Evolutionary conservation across 306 rosid species (phyloP).

Genomic region (Arachis hypogaea): DNA sequence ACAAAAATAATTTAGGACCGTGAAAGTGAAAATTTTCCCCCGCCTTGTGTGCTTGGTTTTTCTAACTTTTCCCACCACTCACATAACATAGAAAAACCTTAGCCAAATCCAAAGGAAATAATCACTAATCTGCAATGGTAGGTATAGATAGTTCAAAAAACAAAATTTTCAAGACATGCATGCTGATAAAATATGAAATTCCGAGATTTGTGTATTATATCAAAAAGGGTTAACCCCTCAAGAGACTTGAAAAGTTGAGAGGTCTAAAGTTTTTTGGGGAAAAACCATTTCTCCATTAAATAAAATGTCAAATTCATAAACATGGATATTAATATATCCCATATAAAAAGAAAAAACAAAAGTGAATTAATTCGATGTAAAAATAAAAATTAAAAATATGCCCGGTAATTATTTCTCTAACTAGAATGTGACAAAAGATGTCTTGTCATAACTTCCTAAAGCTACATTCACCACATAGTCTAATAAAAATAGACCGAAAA

Average conservation of each 20-base stretch:
- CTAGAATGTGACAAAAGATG: constrained; percentile 33
- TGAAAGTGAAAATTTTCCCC: constrained; percentile 43
- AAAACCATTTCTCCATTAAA: too few species aligned
- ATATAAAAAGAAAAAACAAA: too few species aligned
- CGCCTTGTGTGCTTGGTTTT: constrained; percentile 22
- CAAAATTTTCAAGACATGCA: neutral
- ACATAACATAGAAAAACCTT: constrained; percentile 39
- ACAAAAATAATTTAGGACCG: constrained; percentile 22
- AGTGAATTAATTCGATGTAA: too few species aligned
- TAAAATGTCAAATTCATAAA: too few species aligned
- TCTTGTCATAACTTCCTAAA: constrained; percentile 3
- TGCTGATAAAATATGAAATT: neutral
- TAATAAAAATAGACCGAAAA: neutral
- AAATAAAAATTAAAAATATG: too few species aligned
- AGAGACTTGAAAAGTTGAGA: neutral
- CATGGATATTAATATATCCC: too few species aligned
- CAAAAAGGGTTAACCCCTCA: constrained; percentile 18
- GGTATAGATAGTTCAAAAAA: neutral
- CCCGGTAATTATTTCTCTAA: neutral
- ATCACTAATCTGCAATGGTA: neutral
- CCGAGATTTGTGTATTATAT: constrained; percentile 1
- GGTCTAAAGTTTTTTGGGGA: neutral
- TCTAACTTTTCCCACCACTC: constrained; percentile 43
- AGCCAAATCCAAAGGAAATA: constrained; percentile 30
- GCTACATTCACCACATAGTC: neutral